Base-by-base conservation (phyloP, 352 stramenopile genomes). In the Phytophthora gonapodyides region DNA sequence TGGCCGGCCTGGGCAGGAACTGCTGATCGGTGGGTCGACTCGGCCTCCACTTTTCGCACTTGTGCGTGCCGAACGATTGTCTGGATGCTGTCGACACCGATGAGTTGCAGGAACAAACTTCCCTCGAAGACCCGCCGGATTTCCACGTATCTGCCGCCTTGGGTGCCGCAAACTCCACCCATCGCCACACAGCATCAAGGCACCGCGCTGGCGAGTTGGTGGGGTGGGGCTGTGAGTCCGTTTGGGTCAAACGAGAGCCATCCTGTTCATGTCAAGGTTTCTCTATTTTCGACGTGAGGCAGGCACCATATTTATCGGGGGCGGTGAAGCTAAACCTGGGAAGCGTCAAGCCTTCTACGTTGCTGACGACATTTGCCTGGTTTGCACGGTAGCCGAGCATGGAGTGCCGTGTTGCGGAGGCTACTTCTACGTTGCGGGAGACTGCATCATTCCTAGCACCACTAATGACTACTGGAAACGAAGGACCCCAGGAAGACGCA, bases 41-140 rank as follows among this genome's bases (percentile, higher is more conserved):
- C 66, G 2, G 72, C 65, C 11, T 87, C 75, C 1, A 65, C 69
- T 54, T 71, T 75, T 38, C 73, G 73, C 19, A 91, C 55, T n/a
- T 73, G 73, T 1, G 80, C 76, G 46, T 83, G 51, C 10, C 58
- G 58, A 24, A 87, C 71, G 16, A 89, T 74, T n/a, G 70, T 63
- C 35, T 89, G 70, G 30, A 67, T 68, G 15, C 75, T 71, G 34
- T 88, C 76, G 11, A 65, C 61, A 13, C 78, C 78, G 37, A 91
- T 84, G 34, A 91, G 68, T 34, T 85, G 76, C 43, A 91, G 64
- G 38, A 91, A 76, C 16, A 80, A 84, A 21, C 78, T 87, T 7
- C 59, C 63, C 15, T 89, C 78, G 44, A 85, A 91, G 11, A 91
- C 57, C 17, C 59, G 59, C 12, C 62, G 54, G 56, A 89, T 62